Conservation (phyloP, 2,329 filamentous ascomycete genomes). For the Periglandula ipomoeae region DNA sequence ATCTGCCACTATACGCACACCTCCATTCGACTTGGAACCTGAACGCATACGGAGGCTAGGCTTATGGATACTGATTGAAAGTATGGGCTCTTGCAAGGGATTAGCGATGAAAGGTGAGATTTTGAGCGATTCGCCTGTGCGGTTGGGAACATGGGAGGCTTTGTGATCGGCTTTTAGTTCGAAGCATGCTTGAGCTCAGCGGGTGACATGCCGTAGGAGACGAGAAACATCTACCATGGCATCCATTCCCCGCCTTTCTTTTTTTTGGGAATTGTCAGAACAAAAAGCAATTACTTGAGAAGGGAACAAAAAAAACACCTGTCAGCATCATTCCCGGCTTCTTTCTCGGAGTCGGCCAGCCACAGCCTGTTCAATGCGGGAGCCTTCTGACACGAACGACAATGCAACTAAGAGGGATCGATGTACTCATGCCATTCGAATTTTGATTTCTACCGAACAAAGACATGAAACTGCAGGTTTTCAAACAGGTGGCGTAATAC, state of each 20-base stretch:
- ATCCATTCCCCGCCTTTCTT: too few species aligned
- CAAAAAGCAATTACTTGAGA: too few species aligned
- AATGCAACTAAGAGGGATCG: neutral
- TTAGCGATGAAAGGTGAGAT: conserved; percentile 44
- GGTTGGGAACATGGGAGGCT: conserved; percentile 33
- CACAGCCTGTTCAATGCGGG: neutral
- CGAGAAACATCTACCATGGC: too few species aligned
- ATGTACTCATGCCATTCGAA: neutral
- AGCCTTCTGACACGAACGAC: neutral
- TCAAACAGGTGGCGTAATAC: conserved; percentile 3
- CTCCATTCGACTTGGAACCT: conserved; percentile 67
- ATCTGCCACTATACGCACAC: conserved; percentile 55
- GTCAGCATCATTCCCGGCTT: neutral
- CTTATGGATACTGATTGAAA: conserved; percentile 75
- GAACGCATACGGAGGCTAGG: conserved; percentile 44
- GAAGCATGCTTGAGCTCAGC: neutral
- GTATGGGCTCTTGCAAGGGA: conserved; percentile 48
- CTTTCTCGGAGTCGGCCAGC: neutral
- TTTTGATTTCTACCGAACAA: neutral
- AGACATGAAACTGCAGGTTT: neutral
- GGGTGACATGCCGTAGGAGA: too few species aligned
- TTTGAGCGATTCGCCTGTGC: conserved; percentile 38
- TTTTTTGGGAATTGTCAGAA: too few species aligned
- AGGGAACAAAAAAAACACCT: too few species aligned
- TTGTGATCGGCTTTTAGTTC: neutral